Conservation (phyloP, 2,329 filamentous ascomycete species). For the Talaromyces sp. region DNA sequence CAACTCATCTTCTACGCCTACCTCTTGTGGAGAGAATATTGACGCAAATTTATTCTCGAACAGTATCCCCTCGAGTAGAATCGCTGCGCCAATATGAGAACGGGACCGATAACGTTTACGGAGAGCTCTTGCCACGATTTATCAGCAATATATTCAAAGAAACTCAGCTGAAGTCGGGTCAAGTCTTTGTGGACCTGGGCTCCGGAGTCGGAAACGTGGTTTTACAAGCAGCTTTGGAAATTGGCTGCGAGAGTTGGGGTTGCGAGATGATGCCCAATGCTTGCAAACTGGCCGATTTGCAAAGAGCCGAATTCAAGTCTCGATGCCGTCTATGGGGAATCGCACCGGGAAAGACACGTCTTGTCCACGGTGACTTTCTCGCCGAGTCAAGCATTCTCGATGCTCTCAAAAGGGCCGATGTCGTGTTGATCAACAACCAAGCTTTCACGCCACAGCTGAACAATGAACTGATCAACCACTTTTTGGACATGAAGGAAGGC, state of each 20-base stretch:
- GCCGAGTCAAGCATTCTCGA: slow-evolving; percentile 64
- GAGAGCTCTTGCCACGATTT: slow-evolving; percentile 82
- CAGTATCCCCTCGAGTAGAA: slow-evolving; percentile 83
- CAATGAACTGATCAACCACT: slow-evolving; percentile 77
- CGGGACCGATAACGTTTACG: slow-evolving; percentile 90
- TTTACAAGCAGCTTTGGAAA: slow-evolving; percentile 85
- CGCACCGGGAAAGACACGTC: slow-evolving; percentile 68
- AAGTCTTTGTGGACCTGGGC: slow-evolving; percentile 89
- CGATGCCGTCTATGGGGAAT: slow-evolving; percentile 88
- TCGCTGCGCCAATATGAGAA: slow-evolving; percentile 79
- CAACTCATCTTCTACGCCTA: slow-evolving; percentile 63
- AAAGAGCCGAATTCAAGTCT: slow-evolving; percentile 77
- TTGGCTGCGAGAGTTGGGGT: slow-evolving; percentile 91
- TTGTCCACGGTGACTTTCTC: slow-evolving; percentile 81
- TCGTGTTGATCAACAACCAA: slow-evolving; percentile 97
- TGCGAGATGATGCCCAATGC: slow-evolving; percentile 95
- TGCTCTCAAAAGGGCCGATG: slow-evolving; percentile 77
- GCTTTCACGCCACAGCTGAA: slow-evolving; percentile 88
- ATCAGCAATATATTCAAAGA: slow-evolving; percentile 75
- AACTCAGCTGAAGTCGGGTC: slow-evolving; percentile 70
- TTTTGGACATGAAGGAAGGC: slow-evolving; percentile 86
- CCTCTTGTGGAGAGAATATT: slow-evolving; percentile 75
- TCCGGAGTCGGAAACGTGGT: slow-evolving; percentile 96
- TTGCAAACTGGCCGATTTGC: slow-evolving; percentile 72
- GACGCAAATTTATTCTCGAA: slow-evolving; percentile 83